phyloP scores from a whole-genome alignment of 2,329 filamentous ascomycete species.

The Teratosphaeria zuluensis region DNA sequence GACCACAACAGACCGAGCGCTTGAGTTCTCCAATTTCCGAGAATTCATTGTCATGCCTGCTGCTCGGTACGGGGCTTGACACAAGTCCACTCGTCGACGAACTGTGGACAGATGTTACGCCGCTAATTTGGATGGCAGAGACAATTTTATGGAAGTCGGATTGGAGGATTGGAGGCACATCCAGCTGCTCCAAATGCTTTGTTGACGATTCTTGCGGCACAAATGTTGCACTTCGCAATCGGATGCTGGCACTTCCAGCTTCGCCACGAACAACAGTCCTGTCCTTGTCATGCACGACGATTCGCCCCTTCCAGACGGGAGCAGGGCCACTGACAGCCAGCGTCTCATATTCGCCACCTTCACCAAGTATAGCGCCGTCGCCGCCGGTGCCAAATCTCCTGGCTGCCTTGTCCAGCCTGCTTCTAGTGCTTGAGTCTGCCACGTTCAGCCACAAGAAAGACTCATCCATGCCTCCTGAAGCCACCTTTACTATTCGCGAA shows the following conservation, averaged over 20 bases:
- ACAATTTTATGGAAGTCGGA: not conserved
- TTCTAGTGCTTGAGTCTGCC: slow-evolving; percentile 43
- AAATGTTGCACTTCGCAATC: slow-evolving; percentile 49
- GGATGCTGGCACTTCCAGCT: slow-evolving; percentile 68
- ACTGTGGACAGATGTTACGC: not conserved
- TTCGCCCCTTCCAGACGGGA: slow-evolving; percentile 60
- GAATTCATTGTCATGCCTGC: not conserved
- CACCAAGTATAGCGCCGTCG: slow-evolving; percentile 68
- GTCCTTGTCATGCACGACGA: slow-evolving; percentile 50
- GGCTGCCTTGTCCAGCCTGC: slow-evolving; percentile 45
- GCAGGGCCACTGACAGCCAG: slow-evolving; percentile 72
- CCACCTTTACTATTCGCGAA: slow-evolving; percentile 89
- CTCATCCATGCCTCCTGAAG: slow-evolving; percentile 78
- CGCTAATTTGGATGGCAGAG: not conserved
- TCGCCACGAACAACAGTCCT: slow-evolving; percentile 52
- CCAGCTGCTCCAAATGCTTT: slow-evolving; percentile 25
- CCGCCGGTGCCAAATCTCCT: slow-evolving; percentile 56
- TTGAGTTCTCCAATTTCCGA: not conserved
- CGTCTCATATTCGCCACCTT: slow-evolving; percentile 95
- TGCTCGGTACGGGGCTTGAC: not conserved
- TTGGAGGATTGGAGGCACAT: slow-evolving; percentile 40
- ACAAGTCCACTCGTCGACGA: not conserved
- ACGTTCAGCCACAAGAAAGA: slow-evolving; percentile 73
- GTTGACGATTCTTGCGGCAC: slow-evolving; percentile 29
- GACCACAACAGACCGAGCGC: not conserved